Percentiles rank a stretch among this genome's conserved stretches.
These are phyloP conservation scores for Didymella glomerata DNA, from an alignment of 2,329 filamentous ascomycete genomes.

Conservation along the genomic window DNA sequence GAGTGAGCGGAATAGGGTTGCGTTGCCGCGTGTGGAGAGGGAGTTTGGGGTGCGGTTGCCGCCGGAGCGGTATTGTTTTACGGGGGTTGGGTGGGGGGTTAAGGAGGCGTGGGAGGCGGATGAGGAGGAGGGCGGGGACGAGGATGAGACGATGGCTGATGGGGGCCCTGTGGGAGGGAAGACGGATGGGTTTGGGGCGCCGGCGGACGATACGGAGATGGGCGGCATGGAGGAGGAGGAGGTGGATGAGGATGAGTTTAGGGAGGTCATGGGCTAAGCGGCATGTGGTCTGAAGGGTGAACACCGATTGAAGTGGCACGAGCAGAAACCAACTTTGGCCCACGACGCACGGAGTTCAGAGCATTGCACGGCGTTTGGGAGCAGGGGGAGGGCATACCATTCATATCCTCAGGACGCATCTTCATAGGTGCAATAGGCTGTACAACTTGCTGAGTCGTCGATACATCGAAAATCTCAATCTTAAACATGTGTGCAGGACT, in stretches of 20 bases:
- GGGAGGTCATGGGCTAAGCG: slow-evolving; percentile 49
- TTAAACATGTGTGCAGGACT: no score
- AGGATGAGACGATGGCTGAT: slow-evolving; percentile 54
- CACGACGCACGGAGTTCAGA: no score
- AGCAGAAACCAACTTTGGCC: no score
- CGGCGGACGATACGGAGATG: slow-evolving; percentile 41
- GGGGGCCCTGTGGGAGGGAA: slow-evolving; percentile 31
- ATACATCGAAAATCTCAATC: no score
- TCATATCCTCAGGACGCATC: no score
- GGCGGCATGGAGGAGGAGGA: slow-evolving; percentile 46
- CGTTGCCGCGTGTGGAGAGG: slow-evolving; percentile 57
- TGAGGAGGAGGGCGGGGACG: slow-evolving; percentile 66
- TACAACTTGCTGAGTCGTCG: no score
- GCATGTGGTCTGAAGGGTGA: no score
- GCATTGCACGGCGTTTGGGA: neutral
- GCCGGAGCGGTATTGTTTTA: slow-evolving; percentile 65
- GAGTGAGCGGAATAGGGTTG: slow-evolving; percentile 56
- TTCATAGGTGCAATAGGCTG: no score
- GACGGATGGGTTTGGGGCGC: slow-evolving; percentile 17
- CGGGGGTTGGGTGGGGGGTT: slow-evolving; percentile 46
- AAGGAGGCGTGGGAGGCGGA: slow-evolving; percentile 69
- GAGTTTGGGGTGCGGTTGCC: slow-evolving; percentile 67
- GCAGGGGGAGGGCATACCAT: neutral
- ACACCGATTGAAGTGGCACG: no score
- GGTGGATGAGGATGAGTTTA: slow-evolving; percentile 57